Evolutionary conservation across 345 rosid genomes (phyloP).

Genomic region (Boechera stricta): DNA sequence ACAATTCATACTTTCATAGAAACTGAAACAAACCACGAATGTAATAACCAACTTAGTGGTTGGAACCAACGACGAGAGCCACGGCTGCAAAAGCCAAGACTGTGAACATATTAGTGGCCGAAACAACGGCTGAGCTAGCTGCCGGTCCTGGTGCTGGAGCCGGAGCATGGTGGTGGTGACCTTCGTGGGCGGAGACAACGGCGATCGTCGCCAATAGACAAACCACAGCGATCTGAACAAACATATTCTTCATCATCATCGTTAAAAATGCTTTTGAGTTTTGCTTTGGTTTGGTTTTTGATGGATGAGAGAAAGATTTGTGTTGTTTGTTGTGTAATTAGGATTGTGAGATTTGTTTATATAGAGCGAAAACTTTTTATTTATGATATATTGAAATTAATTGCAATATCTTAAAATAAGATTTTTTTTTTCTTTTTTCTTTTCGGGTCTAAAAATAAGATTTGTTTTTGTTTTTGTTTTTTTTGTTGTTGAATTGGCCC

Average conservation of each 20-base stretch:
- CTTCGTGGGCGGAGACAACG: constrained; percentile 38
- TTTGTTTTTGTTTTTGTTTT: neutral
- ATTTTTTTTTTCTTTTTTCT: neutral
- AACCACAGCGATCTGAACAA: constrained; percentile 42
- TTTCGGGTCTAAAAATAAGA: constrained; percentile 24
- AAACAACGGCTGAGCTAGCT: constrained; percentile 32
- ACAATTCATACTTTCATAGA: no score
- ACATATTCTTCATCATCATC: constrained; percentile 45
- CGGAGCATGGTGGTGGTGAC: constrained; percentile 38
- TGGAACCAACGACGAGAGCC: constrained; percentile 42
- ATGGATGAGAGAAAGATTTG: constrained; percentile 34
- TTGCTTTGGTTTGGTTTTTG: constrained; percentile 19
- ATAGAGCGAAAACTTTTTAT: constrained; percentile 11
- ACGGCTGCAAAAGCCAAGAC: constrained; percentile 42
- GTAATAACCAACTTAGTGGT: constrained; percentile 30
- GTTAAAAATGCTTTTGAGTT: neutral
- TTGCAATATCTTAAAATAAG: constrained; percentile 10
- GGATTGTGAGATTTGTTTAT: constrained; percentile 18
- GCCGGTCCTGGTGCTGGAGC: constrained; percentile 36
- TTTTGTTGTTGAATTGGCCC: constrained; percentile 33
- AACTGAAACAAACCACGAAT: constrained; percentile 21
- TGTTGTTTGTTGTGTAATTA: constrained; percentile 24
- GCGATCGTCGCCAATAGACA: constrained; percentile 41
- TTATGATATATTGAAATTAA: neutral
- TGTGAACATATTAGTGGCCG: constrained; percentile 42